A percentile compares a stretch with the other conserved stretches of the same genome.
Conservation (phyloP, 1,139 yeast species). For the Magnusiomyces tetraspermus region DNA sequence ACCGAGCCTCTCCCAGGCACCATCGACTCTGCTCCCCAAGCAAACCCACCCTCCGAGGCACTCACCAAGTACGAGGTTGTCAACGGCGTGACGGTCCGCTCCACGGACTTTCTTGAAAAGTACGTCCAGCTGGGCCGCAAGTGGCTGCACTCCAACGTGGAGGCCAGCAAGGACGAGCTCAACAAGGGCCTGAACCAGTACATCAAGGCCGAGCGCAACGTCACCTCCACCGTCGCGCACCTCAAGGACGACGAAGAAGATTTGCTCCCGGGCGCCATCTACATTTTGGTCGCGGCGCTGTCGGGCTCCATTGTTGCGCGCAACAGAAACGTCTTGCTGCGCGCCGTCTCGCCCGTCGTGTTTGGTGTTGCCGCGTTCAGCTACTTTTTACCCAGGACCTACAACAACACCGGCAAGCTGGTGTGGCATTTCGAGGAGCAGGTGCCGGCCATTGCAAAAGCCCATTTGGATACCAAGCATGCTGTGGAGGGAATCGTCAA, state of each 20-base stretch:
- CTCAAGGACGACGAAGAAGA: slow-evolving; percentile 68
- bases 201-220: slow-evolving; percentile 53
- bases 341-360: slow-evolving; percentile 51
- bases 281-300: slow-evolving; percentile 63
- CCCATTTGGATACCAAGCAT: slow-evolving; percentile 44
- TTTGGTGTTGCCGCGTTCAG: slow-evolving; percentile 65
- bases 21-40: slow-evolving; percentile 44
- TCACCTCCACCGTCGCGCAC: slow-evolving; percentile 56
- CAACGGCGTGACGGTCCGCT: slow-evolving; percentile 51
- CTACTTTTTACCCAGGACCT: slow-evolving; percentile 72
- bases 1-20: slow-evolving; percentile 47
- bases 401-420: slow-evolving; percentile 50
- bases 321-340: slow-evolving; percentile 51
- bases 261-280: slow-evolving; percentile 65
- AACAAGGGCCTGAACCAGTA: slow-evolving; percentile 42
- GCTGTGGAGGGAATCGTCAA: slow-evolving; percentile 42
- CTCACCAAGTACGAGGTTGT: slow-evolving; percentile 35
- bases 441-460: slow-evolving; percentile 58
- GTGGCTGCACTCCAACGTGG: slow-evolving; percentile 28
- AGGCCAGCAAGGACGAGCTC: slow-evolving; percentile 32
- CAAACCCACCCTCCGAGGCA: slow-evolving; percentile 33
- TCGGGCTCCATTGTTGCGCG: slow-evolving; percentile 77
- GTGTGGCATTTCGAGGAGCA: slow-evolving; percentile 59
- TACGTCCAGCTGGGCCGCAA: slow-evolving; percentile 43
- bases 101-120: slow-evolving; percentile 42